Evolutionary conservation across 2,329 filamentous ascomycete species (phyloP), one percentile per base, ranked within the genome.

Genomic region (Macrophomina phaseolina): DNA sequence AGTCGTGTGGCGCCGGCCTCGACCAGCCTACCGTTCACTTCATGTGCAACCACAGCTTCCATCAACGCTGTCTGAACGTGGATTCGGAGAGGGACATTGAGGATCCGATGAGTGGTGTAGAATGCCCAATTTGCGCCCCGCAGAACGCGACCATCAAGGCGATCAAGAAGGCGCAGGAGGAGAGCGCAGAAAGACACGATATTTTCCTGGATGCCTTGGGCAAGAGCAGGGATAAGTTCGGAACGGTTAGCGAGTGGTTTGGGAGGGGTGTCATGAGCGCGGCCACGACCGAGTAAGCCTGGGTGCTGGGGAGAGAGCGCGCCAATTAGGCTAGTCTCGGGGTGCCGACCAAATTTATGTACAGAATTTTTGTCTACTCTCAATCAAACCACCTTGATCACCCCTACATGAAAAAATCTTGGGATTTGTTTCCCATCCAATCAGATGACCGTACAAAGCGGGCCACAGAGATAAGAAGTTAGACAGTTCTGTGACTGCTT

Each of bases 1-100:
- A 91, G 34, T 89, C 91, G 62, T 99, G 95, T 77, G 89, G 88
- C 16, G 86, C 89, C 45, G 85, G 87, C 32, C 84, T 98, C 18
- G 94, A 97, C 70, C 83, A 98, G 12, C 95, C 95, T 0, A 92
- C 90, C 0, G 94, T 99, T 56, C 95, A 99, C 76, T 99, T 99
- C 77, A 80, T 99, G 69, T 99, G 95, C 82, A 97, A 97, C 78
- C 95, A 99, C 78, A 94, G 90, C 68, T 99, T 97, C 83, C 95
- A 99, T 76, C 92, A 97, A 80, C 86, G 92, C 53, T 99, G 94
- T 78, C 81, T 99, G 49, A 91, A 92, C 75, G 82, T 84, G 5
- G 71, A 73, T 8, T 78, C 75, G 4, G 80, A 81, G 36, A 84
- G 86, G 28, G 90, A 90, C 61, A 80, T 81, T 9, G 83, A 86